Evolutionary conservation across 2,329 filamentous ascomycete species (phyloP), one percentile per base, ranked within the genome.

Genomic region (Purpureocillium takamizusanense): DNA sequence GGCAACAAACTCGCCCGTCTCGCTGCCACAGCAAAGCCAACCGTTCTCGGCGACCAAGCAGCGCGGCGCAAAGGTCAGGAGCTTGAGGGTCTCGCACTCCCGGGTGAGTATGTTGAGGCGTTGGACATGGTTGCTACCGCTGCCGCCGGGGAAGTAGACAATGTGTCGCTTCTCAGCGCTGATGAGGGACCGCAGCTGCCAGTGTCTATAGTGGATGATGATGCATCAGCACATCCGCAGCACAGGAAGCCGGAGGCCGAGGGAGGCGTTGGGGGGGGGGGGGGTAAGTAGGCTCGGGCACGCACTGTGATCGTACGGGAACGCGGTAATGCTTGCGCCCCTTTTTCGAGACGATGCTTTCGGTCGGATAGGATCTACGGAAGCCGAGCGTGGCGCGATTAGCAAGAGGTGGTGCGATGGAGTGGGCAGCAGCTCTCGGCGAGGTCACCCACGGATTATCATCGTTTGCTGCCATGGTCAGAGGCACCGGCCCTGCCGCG

Each of bases 11-110:
- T 94, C 83, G 41, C 92, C 92, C 47, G 79, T 78, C 51, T 94
- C 83, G 42, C 90, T 90, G 34, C 90, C 92, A 34, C 89, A 86
- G 51, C 86, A 95, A 29, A 97, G 74, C 83, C 86, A 97, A 37
- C 88, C 88, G 51, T 85, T 76, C 38, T 80, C 82, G 7, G 86
- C 84, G n/a, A 86, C 83, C 7, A 95, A 76, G 59, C 90, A 97
- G 63, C 86, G 77, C n/a, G 89, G 84, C 51, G 61, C 75, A 60
- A 81, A 92, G 48, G 71, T 78, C 48, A 89, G 69, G 23, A 79
- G 68, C 37, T 78, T 86, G 58, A 86, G 77, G 44, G 75, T 82
- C 63, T 83, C 85, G 65, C 77, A 81, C 69, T 80, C 83, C 57
- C 70, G 78, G 48, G 75, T 80, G 42, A 63, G 74, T 42, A 82